Base-by-base conservation (phyloP, 116 monocot genomes). In the Cymodocea nodosa region DNA sequence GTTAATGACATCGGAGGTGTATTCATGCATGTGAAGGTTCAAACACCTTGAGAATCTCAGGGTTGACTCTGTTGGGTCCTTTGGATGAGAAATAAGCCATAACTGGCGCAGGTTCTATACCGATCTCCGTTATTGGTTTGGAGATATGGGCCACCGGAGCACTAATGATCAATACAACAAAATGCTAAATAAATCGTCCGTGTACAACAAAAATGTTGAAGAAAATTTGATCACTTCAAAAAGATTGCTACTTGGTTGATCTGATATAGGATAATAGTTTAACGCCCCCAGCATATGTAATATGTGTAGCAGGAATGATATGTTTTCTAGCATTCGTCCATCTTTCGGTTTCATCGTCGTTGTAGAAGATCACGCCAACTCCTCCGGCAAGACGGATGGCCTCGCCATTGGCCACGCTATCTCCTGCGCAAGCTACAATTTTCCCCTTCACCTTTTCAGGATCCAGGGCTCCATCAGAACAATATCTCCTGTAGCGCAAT, bases 41-140 rank as follows among this genome's bases (percentile, higher is more conserved):
- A 4, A 5, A 20, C 50, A 85, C 90, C 84, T 92, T 88, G 49
- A 93, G 83, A 51, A 93, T 81, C 50, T 79, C 73, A 23, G 89
- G 75, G 17, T 50, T 83, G 55, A 93, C 14, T 0, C 35, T 58
- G 51, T 83, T 89, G 5, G 89, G 93, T 1, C 93, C 93, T 18
- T 68, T 74, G 55, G 94, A 89, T 19, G 93, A 89, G 80, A 93
- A 93, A 0, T 68, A 73, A 2, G 93, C 82, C 80, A 89, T 84
- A 34, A 76, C 22, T 1, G 89, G 93, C 13, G 89, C 82, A 0
- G 82, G 85, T 35, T 71, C 78, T 1, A 66, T 73, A 30, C 61
- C 69, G 12, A 79, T 34, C 40, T 36, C 13, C 19, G 88, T 93
- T 34, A 50, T 51, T 0, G 70, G 76, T 0, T 22, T 23, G 4